A percentile compares a stretch with the other conserved stretches of the same genome.
Conservation (phyloP, 768 basidiomycete genomes). For the Rhizopogon vulgaris region DNA sequence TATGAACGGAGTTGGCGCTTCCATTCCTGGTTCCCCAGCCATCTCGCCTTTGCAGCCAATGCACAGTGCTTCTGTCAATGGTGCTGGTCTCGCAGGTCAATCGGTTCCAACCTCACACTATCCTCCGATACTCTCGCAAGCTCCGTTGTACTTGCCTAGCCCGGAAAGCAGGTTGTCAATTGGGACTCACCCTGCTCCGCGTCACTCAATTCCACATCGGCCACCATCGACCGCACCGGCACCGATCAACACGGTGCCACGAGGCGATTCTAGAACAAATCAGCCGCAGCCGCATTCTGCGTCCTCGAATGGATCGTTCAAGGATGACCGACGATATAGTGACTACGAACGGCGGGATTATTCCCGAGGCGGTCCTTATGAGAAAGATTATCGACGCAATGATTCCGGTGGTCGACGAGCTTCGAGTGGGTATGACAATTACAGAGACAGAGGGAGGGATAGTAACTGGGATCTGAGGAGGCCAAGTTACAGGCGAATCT, state of each 20-base stretch:
- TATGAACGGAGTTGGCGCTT: neutral
- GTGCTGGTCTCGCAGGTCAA: neutral
- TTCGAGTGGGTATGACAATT: constrained; percentile 5
- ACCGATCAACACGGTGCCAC: constrained; percentile 1
- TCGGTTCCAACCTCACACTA: neutral
- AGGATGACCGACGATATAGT: constrained; percentile 13
- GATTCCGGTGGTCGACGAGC: constrained; percentile 13
- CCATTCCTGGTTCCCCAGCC: neutral
- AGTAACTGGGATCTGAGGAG: constrained; percentile 6
- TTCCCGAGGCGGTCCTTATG: constrained; percentile 6
- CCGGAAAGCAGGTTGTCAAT: neutral
- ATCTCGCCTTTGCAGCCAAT: neutral
- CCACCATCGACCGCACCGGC: neutral
- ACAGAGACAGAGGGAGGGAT: constrained; percentile 6
- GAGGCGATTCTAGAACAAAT: constrained; percentile 11
- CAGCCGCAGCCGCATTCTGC: constrained; percentile 11
- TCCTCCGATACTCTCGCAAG: neutral
- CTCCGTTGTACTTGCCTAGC: neutral
- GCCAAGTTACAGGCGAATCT: neutral
- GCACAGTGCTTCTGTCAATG: neutral
- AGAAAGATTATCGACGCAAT: constrained; percentile 8
- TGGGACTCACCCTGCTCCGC: neutral
- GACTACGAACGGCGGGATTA: constrained; percentile 2
- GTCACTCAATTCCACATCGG: neutral
- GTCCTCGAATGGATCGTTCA: constrained; percentile 9